Conservation (phyloP, 1,139 yeast species). For the Geotrichum bryndzae region DNA sequence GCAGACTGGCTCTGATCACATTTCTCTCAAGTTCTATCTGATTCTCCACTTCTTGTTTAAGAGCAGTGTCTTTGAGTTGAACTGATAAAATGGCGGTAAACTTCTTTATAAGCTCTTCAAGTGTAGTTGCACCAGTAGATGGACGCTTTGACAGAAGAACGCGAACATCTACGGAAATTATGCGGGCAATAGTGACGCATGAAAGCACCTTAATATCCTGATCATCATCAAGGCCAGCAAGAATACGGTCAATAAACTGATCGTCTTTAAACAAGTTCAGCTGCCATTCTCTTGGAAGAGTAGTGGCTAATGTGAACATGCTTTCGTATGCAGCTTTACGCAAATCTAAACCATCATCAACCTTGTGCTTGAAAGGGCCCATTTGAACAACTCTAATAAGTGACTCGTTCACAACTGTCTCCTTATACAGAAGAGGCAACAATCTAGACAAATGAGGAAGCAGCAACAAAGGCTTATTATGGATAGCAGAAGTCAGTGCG, state of each 20-base stretch:
- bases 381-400: conserved; percentile 65
- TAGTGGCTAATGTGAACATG: conserved; percentile 47
- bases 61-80: conserved; percentile 33
- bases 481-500: conserved; percentile 55
- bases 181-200: conserved; percentile 37
- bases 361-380: conserved; percentile 82
- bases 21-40: conserved; percentile 36
- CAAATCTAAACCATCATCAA: conserved; percentile 72
- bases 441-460: conserved; percentile 47
- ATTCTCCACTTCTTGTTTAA: conserved; percentile 48
- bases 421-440: conserved; percentile 50
- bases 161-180: conserved; percentile 30
- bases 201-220: conserved; percentile 42
- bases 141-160: conserved; percentile 14
- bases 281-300: conserved; percentile 25
- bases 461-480: conserved; percentile 50
- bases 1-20: conserved; percentile 24
- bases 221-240: conserved; percentile 40
- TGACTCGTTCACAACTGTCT: conserved; percentile 50
- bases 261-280: conserved; percentile 31
- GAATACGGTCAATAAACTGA: conserved; percentile 33
- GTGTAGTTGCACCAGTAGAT: conserved; percentile 16
- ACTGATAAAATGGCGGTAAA: conserved; percentile 30
- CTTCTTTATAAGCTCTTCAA: conserved; percentile 32
- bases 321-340: conserved; percentile 71